Evolutionary conservation across 2,329 filamentous ascomycete species (phyloP), one percentile per base, ranked within the genome.

Genomic region (Pseudogymnoascus sp.): DNA sequence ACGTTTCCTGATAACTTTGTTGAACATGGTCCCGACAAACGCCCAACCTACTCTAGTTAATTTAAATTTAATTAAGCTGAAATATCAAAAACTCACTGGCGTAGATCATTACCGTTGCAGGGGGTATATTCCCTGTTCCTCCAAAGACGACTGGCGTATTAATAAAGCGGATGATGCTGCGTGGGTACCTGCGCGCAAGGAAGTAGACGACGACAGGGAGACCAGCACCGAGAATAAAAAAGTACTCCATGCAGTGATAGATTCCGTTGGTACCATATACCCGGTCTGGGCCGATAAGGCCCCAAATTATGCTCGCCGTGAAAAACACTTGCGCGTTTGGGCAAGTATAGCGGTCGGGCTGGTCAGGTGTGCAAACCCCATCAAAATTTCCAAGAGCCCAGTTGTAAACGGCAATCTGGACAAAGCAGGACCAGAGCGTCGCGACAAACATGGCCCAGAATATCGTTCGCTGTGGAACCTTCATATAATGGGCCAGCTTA

Each of bases 231-330:
- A 86, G 77, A 34, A 89, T 77, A 81, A 83, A 90, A 74, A 88
- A 90, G 76, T 79, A 89, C 68, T 86, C 81, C 34, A 90, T 75
- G 1, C 75, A 75, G 0, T 79, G 75, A 70, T 90, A 90, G 6
- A 88, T 74, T 19, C 82, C 79, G 2, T 77, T 77, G 1, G 78
- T 74, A 41, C 81, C 83, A 71, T 90, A 90, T 70, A 90, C 86
- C 52, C 86, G 82, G 1, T 76, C 74, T 0, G 87, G 87, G 0
- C 88, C 87, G 61, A 90, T 88, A 60, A 84, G 79, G 61, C 87
- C 87, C 86, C 86, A 89, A 66, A 89, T 82, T 56, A 89, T 77
- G 3, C 85, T 88, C 1, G 83, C 82, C 1, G 83, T 88, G 74
- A 86, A 90, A 72, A 79, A 80, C 0, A 79, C 76, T 7, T 74